These are phyloP conservation scores for Venturia asperata DNA, from an alignment of 2,329 filamentous ascomycete genomes.

Conservation along the genomic window DNA sequence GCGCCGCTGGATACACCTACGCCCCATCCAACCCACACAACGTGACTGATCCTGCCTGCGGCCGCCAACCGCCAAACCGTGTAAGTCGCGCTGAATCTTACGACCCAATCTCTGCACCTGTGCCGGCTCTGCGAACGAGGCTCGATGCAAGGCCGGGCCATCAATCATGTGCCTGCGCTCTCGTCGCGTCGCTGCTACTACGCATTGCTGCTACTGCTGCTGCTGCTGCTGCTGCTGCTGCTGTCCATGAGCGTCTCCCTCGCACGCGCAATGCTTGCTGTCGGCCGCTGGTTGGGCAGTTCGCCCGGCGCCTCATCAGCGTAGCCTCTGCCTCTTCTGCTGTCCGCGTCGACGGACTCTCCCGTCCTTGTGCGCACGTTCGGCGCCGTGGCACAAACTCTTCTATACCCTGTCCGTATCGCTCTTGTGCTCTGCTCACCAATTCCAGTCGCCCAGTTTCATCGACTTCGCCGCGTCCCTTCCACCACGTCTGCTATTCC, in stretches of 20 bases:
- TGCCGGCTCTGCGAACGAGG: background rate
- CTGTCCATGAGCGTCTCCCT: background rate
- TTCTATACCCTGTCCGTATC: constrained; percentile 5
- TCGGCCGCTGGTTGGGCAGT: constrained; percentile 1
- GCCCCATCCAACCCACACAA: background rate
- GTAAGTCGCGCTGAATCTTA: background rate
- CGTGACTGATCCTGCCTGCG: constrained; percentile 1
- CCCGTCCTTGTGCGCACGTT: constrained; percentile 10
- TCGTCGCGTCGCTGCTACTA: background rate
- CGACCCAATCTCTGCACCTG: background rate
- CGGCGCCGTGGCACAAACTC: background rate
- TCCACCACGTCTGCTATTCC: background rate
- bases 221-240: background rate
- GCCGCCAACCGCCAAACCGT: background rate
- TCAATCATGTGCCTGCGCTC: background rate
- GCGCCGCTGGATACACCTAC: background rate
- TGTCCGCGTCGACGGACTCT: constrained; percentile 4
- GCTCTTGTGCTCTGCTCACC: background rate
- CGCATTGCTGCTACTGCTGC: background rate
- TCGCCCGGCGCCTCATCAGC: constrained; percentile 1
- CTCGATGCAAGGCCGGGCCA: background rate
- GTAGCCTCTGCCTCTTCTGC: constrained; percentile 10
- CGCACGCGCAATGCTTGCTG: background rate
- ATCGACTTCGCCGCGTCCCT: constrained; percentile 1
- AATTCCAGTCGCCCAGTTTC: background rate